These are phyloP conservation scores for Alisma plantagoaquatica DNA, from an alignment of 106 monocot species.

Conservation along the genomic window DNA sequence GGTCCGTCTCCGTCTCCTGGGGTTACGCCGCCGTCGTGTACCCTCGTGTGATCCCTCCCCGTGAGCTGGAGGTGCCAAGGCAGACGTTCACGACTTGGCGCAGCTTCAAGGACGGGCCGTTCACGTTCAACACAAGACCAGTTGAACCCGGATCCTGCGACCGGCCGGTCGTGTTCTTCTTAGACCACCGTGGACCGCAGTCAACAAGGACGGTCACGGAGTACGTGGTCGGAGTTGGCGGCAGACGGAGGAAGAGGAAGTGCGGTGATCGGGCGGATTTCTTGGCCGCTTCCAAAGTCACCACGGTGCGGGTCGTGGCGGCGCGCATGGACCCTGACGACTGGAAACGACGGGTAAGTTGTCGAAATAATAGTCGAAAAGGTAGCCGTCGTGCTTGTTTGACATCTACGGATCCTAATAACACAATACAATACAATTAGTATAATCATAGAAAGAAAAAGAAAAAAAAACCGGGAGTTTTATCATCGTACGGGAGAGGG, in stretches of 20 bases:
- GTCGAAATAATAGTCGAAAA: too few species aligned
- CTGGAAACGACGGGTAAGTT: conserved; percentile 32
- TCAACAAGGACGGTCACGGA: neutral
- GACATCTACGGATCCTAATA: neutral
- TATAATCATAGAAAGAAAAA: too few species aligned
- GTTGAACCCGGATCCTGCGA: conserved; percentile 17
- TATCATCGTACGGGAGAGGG: too few species aligned
- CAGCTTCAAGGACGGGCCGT: conserved; percentile 40
- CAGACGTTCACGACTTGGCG: conserved; percentile 73
- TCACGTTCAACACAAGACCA: conserved; percentile 62
- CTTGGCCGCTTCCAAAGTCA: conserved; percentile 23
- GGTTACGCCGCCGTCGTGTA: conserved; percentile 75
- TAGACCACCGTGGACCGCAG: neutral
- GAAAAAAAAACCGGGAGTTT: too few species aligned
- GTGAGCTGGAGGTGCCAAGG: conserved; percentile 33
- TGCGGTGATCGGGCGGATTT: conserved; percentile 18
- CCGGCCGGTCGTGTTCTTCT: conserved; percentile 37
- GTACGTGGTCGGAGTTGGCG: conserved; percentile 3
- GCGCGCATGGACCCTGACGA: conserved; percentile 31
- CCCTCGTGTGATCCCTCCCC: conserved; percentile 26
- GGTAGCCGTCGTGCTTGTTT: neutral
- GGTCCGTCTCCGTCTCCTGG: conserved; percentile 86
- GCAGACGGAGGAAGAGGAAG: neutral
- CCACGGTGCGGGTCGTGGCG: conserved; percentile 37
- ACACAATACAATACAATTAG: neutral